These are phyloP conservation scores for Ophiognomonia clavigignenti-juglandacearum DNA, from an alignment of 2,329 filamentous ascomycete species.

Conservation along the genomic window DNA sequence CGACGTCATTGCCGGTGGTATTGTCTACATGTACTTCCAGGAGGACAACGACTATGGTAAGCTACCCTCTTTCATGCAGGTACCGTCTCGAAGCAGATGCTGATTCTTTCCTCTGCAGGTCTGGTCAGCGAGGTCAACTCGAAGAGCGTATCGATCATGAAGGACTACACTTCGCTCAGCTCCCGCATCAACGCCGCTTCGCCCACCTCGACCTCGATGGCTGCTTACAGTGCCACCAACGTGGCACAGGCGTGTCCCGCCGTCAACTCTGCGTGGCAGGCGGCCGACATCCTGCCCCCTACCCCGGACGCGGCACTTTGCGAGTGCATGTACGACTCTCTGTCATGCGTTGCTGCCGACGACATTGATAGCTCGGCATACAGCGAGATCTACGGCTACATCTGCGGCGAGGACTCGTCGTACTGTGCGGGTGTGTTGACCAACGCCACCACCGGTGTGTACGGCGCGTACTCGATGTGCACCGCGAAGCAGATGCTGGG, in stretches of 20 bases:
- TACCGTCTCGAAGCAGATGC: background rate
- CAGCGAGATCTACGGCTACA: constrained; percentile 65
- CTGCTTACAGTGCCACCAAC: constrained; percentile 70
- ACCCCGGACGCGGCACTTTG: constrained; percentile 75
- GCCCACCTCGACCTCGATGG: constrained; percentile 61
- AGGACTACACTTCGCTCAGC: constrained; percentile 71
- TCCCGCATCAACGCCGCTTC: constrained; percentile 63
- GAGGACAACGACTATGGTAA: constrained; percentile 64
- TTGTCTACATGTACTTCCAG: constrained; percentile 98
- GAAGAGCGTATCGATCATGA: constrained; percentile 58
- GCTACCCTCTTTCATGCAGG: background rate
- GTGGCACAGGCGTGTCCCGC: constrained; percentile 67
- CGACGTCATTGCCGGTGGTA: constrained; percentile 85
- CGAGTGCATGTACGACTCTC: constrained; percentile 73
- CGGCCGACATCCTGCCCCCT: constrained; percentile 69
- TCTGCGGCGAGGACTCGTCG: constrained; percentile 56
- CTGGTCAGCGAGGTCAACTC: constrained; percentile 58
- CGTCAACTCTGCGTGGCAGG: constrained; percentile 61
- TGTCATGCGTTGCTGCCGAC: constrained; percentile 64
- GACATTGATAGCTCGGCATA: constrained; percentile 54
- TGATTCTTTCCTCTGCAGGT: constrained; percentile 35
- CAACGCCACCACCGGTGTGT: constrained; percentile 63
- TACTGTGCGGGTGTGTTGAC: constrained; percentile 65
- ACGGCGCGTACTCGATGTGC: constrained; percentile 79
- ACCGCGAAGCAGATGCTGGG: constrained; percentile 63